Evolutionary conservation across 306 rosid species (phyloP), one percentile per base, ranked within the genome.

Genomic region (Rosa chinensis): DNA sequence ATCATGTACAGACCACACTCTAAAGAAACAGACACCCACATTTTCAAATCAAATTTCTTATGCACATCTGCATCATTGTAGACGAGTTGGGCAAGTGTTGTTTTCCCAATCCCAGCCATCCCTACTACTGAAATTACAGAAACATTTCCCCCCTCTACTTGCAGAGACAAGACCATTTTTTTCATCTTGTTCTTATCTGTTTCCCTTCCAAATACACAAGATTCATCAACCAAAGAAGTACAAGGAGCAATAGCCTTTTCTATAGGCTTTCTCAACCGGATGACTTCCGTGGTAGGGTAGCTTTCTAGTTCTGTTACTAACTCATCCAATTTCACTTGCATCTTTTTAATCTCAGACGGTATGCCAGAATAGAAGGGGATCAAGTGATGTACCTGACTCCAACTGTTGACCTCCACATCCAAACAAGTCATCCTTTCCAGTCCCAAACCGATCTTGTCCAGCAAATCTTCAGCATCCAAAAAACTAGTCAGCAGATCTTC

Each of bases 91-190:
- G 85, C 79, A 45, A 77, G 75, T 66, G 85, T 72, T 39, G 85
- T 82, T 40, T 82, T 82, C 39, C 85, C 85, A 5, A 82, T 55
- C 32, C 85, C 85, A 14, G 79, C 85, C 0, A 76, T 72, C 0
- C 85, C 82, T 8, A 44, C 75, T 25, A 7, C 35, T n/a, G 81
- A 11, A 39, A 76, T 59, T 1, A 81, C 81, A 20, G 77, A 70
- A 13, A 48, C 55, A 45, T 59, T 37, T 3, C 1, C 23, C 7
- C 47, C 43, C 2, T 21, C 58, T 53, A 2, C 10, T 2, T n/a
- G 53, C 28, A 37, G 25, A 48, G 40, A 39, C 55, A 70, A 39
- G 9, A 81, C 42, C 71, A 68, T 21, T 0, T 25, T 8, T 7
- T 70, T 2, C 9, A 81, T 32, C 40, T 70, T 18, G 0, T 3